Base-by-base conservation (phyloP, 352 stramenopile species). In the Phytophthora ramorum region DNA sequence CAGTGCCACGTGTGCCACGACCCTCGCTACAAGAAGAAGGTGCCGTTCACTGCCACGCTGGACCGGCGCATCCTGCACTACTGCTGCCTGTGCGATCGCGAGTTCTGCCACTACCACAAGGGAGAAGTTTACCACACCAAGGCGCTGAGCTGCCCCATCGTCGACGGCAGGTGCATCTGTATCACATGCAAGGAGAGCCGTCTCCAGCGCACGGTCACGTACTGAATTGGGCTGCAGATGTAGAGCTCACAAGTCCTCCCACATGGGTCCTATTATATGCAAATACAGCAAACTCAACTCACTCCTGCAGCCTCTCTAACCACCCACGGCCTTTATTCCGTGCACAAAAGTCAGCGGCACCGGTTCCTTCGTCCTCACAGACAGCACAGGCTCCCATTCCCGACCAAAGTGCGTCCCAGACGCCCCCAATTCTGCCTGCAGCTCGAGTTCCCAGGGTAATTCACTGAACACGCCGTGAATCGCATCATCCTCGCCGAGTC, bases 31-130 rank as follows among this genome's bases (percentile, higher is more conserved):
- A 86, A 79, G 70, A 93, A 92, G 64, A 83, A 79, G 14, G 66
- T 91, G 54, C 79, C 83, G 30, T 86, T 92, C 60, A 82, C 69
- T 10, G 83, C 84, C 0, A 88, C 71, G 19, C 69, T 93, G 19
- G 81, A 95, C 44, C 74, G 81, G 14, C 78, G 71, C 8, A 91
- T 93, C 50, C 69, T 95, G 61, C 87, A 95, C 71, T 93, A 91
- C 37, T 95, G 87, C 75, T 92, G 71, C 1, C 66, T 87, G 8
- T 95, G 87, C 66, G 84, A 95, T 51, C 78, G 71, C 28, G 81
- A 93, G 58, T 95, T 95, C 62, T 95, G 87, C 50, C 86, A 93
- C 38, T 90, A 90, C 57, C 87, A 95, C 76, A 91, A 89, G 60
- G 83, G 80, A 32, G 76, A 93, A 56, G 85, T 92, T 28, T 78